phyloP scores from a whole-genome alignment of 306 rosid species.

The Vigna reflexopilosa region DNA sequence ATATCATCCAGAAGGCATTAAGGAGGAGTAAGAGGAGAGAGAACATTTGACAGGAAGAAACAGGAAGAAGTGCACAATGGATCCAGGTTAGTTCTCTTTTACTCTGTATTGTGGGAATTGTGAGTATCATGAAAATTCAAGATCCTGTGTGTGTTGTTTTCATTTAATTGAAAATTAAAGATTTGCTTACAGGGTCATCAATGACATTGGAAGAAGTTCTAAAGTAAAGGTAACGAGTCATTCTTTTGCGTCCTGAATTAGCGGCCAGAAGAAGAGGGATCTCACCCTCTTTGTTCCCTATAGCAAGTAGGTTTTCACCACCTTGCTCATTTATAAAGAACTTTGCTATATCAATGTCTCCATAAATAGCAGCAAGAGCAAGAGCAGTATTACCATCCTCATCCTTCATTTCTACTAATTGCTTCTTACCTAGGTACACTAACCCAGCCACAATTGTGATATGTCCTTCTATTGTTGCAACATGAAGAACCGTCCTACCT shows the following conservation, averaged over 20 bases:
- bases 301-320: neutral
- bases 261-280: slow-evolving; percentile 33
- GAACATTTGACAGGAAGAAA: too few species aligned
- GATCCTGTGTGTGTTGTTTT: too few species aligned
- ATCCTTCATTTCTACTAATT: too few species aligned
- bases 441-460: neutral
- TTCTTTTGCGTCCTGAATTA: slow-evolving; percentile 12
- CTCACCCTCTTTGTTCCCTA: neutral
- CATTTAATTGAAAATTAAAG: too few species aligned
- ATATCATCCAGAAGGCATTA: too few species aligned
- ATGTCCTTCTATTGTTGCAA: slow-evolving; percentile 25
- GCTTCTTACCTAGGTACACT: neutral
- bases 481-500: slow-evolving; percentile 27
- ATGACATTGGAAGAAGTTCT: neutral
- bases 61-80: too few species aligned
- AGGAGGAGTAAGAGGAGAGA: too few species aligned
- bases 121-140: too few species aligned
- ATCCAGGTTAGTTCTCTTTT: too few species aligned
- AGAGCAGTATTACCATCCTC: too few species aligned
- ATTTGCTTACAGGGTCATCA: too few species aligned
- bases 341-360: neutral
- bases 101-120: too few species aligned
- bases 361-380: neutral
- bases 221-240: neutral
- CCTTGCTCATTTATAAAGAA: fast-evolving